Conservation (phyloP, 192 early-diverging fungal species). For the Gaertneriomyces semiglobifer region DNA sequence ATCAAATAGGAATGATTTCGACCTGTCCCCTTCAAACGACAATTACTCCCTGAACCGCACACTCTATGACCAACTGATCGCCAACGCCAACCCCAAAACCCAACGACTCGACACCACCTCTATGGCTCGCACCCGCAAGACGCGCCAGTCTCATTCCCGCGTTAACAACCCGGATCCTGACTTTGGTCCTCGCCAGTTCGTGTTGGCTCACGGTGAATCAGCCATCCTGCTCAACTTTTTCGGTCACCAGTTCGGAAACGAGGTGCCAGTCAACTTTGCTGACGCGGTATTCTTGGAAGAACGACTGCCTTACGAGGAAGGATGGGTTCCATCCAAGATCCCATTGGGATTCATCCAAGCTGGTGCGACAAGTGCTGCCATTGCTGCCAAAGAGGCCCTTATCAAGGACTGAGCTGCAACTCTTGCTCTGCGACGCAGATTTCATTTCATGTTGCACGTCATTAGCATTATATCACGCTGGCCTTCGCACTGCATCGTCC, state of each 20-base stretch:
- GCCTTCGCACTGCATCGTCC: too few relatives aligned
- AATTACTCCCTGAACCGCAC: constrained; percentile 23
- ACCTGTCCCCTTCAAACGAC: constrained; percentile 9
- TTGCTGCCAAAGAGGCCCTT: background rate
- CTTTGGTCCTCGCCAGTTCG: constrained; percentile 1
- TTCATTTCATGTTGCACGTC: too few relatives aligned
- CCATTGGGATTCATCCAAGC: constrained; percentile 1
- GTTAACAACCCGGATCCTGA: constrained; percentile 19
- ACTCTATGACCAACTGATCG: constrained; percentile 16
- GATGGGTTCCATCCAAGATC: constrained; percentile 10
- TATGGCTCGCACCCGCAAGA: background rate
- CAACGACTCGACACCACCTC: constrained; percentile 7
- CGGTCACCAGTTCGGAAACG: constrained; percentile 7
- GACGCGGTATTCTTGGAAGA: constrained; percentile 22
- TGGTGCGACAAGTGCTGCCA: background rate
- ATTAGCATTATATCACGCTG: too few relatives aligned
- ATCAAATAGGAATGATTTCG: background rate
- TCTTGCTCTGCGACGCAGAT: too few relatives aligned
- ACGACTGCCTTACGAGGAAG: constrained; percentile 13
- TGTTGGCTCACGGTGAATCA: constrained; percentile 23
- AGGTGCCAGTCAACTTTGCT: background rate
- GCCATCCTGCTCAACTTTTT: constrained; percentile 17
- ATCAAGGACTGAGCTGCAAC: background rate
- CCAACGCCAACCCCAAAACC: constrained; percentile 16
- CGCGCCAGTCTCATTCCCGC: background rate